Evolutionary conservation across 768 basidiomycete species (phyloP).

Genomic region (Lactifluus volemus): DNA sequence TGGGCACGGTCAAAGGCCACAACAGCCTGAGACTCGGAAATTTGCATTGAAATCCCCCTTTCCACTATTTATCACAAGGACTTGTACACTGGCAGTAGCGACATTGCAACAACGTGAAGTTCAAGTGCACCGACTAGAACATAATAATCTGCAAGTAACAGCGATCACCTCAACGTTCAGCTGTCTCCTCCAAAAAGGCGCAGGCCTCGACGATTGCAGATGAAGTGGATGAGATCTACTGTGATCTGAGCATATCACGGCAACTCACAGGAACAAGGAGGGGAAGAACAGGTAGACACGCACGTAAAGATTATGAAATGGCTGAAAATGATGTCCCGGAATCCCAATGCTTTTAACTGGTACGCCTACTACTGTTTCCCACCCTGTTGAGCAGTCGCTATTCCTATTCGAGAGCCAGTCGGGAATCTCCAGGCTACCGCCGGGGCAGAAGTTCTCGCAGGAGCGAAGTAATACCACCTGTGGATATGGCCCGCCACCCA

Average conservation of each 20-base stretch:
- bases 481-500: conserved; percentile 22
- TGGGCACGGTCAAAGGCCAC: background rate
- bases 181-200: conserved; percentile 4
- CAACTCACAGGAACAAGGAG: background rate
- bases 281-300: conserved; percentile 16
- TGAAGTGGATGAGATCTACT: conserved; percentile 6
- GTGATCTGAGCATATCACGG: background rate
- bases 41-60: background rate
- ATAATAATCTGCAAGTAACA: background rate
- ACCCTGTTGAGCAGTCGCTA: conserved; percentile 30
- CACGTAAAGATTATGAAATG: conserved; percentile 46
- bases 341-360: conserved; percentile 42
- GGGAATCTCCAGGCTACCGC: conserved; percentile 32
- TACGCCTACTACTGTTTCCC: conserved; percentile 37
- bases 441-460: conserved; percentile 34
- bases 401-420: conserved; percentile 45
- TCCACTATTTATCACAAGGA: background rate
- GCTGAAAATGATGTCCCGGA: conserved; percentile 58
- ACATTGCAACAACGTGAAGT: background rate
- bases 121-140: no score
- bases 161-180: background rate
- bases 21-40: background rate
- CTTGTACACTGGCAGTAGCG: background rate
- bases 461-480: conserved; percentile 48
- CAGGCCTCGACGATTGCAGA: conserved; percentile 11